A percentile compares a stretch with the other conserved stretches of the same genome.
These are phyloP conservation scores for Alternaria brassicicola DNA, from an alignment of 2,329 filamentous ascomycete genomes.

Conservation along the genomic window DNA sequence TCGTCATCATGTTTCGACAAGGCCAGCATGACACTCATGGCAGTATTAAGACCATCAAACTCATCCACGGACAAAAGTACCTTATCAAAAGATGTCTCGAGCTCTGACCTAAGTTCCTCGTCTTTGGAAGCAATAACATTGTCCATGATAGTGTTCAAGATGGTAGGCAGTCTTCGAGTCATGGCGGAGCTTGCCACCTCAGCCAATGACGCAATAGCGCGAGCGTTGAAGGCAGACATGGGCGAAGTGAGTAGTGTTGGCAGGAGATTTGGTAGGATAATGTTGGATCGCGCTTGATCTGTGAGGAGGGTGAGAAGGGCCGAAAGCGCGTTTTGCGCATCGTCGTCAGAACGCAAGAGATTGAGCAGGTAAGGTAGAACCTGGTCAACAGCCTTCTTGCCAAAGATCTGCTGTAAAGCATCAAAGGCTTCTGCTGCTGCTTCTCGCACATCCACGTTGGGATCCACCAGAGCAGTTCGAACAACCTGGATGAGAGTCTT, in stretches of 20 bases:
- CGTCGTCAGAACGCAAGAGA: slow-evolving; percentile 81
- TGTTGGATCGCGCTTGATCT: slow-evolving; percentile 90
- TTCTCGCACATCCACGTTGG: slow-evolving; percentile 87
- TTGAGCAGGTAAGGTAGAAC: slow-evolving; percentile 91
- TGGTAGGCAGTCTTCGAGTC: slow-evolving; percentile 85
- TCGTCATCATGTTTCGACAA: slow-evolving; percentile 94
- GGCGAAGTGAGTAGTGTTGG: slow-evolving; percentile 89
- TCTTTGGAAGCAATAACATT: slow-evolving; percentile 82
- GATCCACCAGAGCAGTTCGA: slow-evolving; percentile 88
- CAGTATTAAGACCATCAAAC: slow-evolving; percentile 91
- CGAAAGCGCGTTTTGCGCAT: slow-evolving; percentile 89
- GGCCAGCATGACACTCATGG: slow-evolving; percentile 90
- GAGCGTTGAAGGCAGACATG: slow-evolving; percentile 93
- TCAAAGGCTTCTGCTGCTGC: slow-evolving; percentile 97
- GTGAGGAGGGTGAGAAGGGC: slow-evolving; percentile 93
- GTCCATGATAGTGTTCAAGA: slow-evolving; percentile 93
- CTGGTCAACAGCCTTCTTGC: slow-evolving; percentile 93
- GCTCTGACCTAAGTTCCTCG: slow-evolving; percentile 72
- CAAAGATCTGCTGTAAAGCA: slow-evolving; percentile 87
- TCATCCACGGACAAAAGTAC: slow-evolving; percentile 94
- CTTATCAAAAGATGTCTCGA: slow-evolving; percentile 82
- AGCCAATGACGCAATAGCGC: slow-evolving; percentile 88
- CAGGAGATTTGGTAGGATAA: slow-evolving; percentile 94
- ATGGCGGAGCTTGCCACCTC: slow-evolving; percentile 89
- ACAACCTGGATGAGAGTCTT: slow-evolving; percentile 95